Conservation (phyloP, 768 basidiomycete genomes). For the Dentipellis sp. region DNA sequence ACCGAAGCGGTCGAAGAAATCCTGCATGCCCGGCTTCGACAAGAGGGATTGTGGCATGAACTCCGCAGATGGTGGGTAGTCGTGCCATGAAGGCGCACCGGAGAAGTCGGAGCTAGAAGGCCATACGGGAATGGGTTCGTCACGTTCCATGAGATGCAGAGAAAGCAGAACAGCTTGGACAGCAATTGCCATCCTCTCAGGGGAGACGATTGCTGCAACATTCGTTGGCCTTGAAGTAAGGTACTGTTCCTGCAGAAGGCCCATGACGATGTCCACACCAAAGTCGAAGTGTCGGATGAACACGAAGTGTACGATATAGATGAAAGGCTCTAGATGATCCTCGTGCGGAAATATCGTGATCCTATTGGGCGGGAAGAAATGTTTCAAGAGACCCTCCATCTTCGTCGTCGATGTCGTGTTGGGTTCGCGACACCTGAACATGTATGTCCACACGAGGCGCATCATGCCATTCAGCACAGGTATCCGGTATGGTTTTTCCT, state of each 20-base stretch:
- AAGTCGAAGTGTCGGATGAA: constrained; percentile 79
- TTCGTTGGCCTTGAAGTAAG: constrained; percentile 32
- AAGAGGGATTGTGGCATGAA: constrained; percentile 45
- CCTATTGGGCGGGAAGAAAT: constrained; percentile 72
- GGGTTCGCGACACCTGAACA: constrained; percentile 88
- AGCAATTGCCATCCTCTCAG: constrained; percentile 68
- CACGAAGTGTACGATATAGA: constrained; percentile 74
- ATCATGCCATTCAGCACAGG: constrained; percentile 75
- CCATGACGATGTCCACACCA: constrained; percentile 73
- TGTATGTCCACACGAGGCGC: constrained; percentile 86
- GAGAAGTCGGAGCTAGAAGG: constrained; percentile 67
- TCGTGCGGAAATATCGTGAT: constrained; percentile 55
- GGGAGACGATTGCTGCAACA: constrained; percentile 40
- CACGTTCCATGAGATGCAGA: constrained; percentile 62
- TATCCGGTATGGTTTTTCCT: constrained; percentile 72
- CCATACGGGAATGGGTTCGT: constrained; percentile 65
- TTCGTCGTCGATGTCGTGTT: constrained; percentile 72
- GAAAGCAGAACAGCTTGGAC: constrained; percentile 73
- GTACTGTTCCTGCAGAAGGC: constrained; percentile 65
- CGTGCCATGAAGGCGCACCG: constrained; percentile 41
- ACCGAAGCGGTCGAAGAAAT: constrained; percentile 61
- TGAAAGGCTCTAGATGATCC: constrained; percentile 67
- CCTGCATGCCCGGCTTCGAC: constrained; percentile 58
- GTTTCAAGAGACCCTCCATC: constrained; percentile 63
- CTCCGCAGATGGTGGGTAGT: constrained; percentile 65